Conservation (phyloP, 257 asterid species). For the Petrea volubilis region DNA sequence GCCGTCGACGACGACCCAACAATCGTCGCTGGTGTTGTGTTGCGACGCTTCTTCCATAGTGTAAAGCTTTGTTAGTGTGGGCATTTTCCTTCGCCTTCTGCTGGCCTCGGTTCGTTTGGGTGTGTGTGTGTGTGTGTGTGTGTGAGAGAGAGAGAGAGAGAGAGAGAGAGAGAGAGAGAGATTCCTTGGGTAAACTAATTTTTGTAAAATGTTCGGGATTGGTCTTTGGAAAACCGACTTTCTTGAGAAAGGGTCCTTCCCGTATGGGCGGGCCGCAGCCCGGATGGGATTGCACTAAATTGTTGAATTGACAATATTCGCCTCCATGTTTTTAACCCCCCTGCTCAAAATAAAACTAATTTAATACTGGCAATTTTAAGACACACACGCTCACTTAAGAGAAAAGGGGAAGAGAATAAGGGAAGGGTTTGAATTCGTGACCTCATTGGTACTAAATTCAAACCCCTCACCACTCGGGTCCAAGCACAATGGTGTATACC, state of each 20-base stretch:
- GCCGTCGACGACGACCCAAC: slow-evolving; percentile 87
- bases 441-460: no score
- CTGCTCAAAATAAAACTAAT: no score
- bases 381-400: no score
- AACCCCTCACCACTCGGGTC: no score
- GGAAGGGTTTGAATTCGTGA: no score
- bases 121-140: no score
- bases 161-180: neutral
- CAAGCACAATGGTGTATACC: no score
- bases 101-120: slow-evolving; percentile 7
- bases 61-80: slow-evolving; percentile 71
- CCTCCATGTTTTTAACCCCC: no score
- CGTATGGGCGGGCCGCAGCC: no score
- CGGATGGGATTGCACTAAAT: neutral
- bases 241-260: slow-evolving; percentile 24
- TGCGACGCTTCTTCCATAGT: slow-evolving; percentile 77
- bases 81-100: slow-evolving; percentile 44
- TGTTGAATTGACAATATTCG: neutral
- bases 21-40: slow-evolving; percentile 80
- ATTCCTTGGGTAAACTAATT: neutral
- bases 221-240: slow-evolving; percentile 13
- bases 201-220: neutral
- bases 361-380: no score
- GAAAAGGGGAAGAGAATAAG: no score
- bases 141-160: no score